phyloP scores from a whole-genome alignment of 345 rosid species.

The Pseudoturritis turrita region DNA sequence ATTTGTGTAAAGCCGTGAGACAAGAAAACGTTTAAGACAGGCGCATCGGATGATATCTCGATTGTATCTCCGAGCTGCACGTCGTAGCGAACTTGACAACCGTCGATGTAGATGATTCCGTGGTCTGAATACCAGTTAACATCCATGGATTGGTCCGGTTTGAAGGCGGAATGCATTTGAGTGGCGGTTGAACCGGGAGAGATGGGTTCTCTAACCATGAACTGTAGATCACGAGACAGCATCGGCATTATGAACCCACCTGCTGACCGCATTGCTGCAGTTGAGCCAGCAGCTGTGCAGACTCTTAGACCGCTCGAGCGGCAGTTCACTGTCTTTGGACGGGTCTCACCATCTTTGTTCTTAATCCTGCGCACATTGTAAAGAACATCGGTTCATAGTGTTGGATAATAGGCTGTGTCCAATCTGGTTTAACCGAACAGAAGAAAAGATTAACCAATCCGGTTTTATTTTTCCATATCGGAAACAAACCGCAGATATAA shows the following conservation, averaged over 20 bases:
- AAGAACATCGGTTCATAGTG: not conserved
- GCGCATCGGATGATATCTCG: conserved; percentile 63
- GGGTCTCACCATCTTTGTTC: conserved; percentile 36
- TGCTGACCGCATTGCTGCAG: conserved; percentile 90
- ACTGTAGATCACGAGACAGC: conserved; percentile 63
- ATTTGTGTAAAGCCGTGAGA: conserved; percentile 22
- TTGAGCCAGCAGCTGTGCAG: conserved; percentile 85
- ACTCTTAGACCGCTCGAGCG: conserved; percentile 90
- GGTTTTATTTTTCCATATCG: not conserved
- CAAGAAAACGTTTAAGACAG: conserved; percentile 62
- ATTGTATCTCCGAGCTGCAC: conserved; percentile 56
- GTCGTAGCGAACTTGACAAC: conserved; percentile 50
- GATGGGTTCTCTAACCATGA: conserved; percentile 92
- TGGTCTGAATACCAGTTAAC: conserved; percentile 60
- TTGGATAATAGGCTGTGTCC: not conserved
- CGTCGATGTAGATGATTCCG: conserved; percentile 70
- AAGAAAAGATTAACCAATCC: not conserved
- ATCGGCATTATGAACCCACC: conserved; percentile 83
- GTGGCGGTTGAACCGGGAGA: conserved; percentile 38
- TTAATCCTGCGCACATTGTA: conserved; percentile 42
- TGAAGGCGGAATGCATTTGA: conserved; percentile 62
- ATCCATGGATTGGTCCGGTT: conserved; percentile 49
- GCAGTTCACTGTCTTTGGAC: conserved; percentile 50
- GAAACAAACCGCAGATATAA: not conserved
- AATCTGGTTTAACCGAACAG: not conserved